Evolutionary conservation across 2,329 filamentous ascomycete species (phyloP).

Genomic region (Ophiostoma tasmaniense): DNA sequence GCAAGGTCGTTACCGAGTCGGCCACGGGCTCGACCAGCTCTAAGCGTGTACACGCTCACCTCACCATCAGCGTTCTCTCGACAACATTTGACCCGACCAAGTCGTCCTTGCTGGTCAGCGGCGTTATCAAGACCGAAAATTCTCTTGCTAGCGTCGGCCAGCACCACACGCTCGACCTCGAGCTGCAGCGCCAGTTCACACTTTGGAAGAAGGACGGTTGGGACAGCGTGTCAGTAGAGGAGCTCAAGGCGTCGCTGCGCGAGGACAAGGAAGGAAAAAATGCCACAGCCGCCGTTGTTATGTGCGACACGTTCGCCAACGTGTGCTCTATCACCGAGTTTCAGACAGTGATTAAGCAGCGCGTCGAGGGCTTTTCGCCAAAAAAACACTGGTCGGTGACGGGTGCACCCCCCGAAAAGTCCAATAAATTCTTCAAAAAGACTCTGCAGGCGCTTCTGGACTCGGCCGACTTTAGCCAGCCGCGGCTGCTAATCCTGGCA

Average conservation of each 20-base stretch:
- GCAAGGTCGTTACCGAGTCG: slow-evolving; percentile 43
- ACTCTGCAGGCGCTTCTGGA: slow-evolving; percentile 66
- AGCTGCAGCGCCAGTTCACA: slow-evolving; percentile 79
- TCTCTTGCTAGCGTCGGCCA: slow-evolving; percentile 44
- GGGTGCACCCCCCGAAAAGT: slow-evolving; percentile 40
- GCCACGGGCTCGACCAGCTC: slow-evolving; percentile 39
- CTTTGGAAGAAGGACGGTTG: slow-evolving; percentile 78
- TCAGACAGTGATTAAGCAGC: slow-evolving; percentile 65
- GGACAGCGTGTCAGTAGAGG: slow-evolving; percentile 79
- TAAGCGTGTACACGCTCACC: slow-evolving; percentile 47
- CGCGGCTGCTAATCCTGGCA: slow-evolving; percentile 71
- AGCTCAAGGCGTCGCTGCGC: slow-evolving; percentile 69
- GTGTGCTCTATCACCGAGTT: slow-evolving; percentile 76
- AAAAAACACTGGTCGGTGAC: slow-evolving; percentile 53
- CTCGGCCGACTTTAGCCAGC: slow-evolving; percentile 63
- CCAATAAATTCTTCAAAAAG: slow-evolving; percentile 70
- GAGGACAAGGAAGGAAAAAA: slow-evolving; percentile 61
- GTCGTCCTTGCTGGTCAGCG: slow-evolving; percentile 48
- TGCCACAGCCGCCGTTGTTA: slow-evolving; percentile 80
- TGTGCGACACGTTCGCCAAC: slow-evolving; percentile 82
- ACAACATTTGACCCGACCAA: slow-evolving; percentile 51
- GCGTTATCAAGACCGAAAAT: slow-evolving; percentile 46
- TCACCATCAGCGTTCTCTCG: slow-evolving; percentile 48
- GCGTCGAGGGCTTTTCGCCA: slow-evolving; percentile 57
- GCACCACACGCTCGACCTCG: slow-evolving; percentile 64